Evolutionary conservation across 495 filamentous ascomycete species (phyloP), one percentile per base, ranked within the genome.

Genomic region (Aspergillus diversus): DNA sequence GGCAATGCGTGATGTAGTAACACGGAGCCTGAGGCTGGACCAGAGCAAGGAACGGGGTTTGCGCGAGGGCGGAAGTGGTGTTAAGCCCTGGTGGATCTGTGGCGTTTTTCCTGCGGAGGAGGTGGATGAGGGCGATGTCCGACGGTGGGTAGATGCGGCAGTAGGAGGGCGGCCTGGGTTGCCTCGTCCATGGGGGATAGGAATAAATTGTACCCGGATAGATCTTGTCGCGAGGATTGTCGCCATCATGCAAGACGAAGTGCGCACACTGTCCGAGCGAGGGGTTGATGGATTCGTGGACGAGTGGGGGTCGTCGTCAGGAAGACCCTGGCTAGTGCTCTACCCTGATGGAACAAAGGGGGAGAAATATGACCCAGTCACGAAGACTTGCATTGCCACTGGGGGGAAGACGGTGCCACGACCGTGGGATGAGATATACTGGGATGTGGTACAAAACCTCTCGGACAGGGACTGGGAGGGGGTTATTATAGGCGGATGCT

Each of bases 321-420:
- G 59, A 50, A 51, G 48, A 32, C 87, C 87, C 6, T 75, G 67
- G 59, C 67, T 91, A 57, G 83, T 90, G 46, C 59, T 89, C 50
- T 91, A 89, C 73, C 88, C 88, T 7, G 88, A 91, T 74, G 87
- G 87, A 2, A 88, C 88, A 15, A 84, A 85, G 43, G 87, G 87
- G 4, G 83, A 88, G 72, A 77, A 84, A 7, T 90, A 90, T 69
- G 83, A 90, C 69, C 84, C 86, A 6, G 71, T 66, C 1, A 86
- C 82, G 5, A 82, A 88, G 71, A 72, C 69, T 61, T 90, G 88
- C 87, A 81, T 63, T 6, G 37, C 53, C 33, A 8, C 51, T 12
- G 52, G 15, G n/a, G 35, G 43, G 52, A 47, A 9, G 27, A 33
- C 58, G 21, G 53, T 43, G 53, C 34, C 8, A 63, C 57, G 49